Evolutionary conservation across 345 rosid species (phyloP).

Genomic region (Pseudoturritis turrita): DNA sequence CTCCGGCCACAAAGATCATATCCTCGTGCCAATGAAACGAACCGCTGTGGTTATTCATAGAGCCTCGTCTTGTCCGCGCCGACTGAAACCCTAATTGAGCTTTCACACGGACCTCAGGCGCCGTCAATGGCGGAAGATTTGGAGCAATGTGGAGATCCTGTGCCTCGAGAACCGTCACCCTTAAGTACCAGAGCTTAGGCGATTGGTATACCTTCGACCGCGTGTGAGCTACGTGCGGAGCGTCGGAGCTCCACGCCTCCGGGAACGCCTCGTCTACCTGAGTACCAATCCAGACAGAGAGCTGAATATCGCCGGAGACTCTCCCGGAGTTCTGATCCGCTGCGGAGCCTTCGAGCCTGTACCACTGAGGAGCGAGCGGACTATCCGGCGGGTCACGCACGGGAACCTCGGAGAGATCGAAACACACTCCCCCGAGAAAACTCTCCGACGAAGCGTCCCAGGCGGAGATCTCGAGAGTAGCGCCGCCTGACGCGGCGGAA

Average conservation of each 20-base stretch:
- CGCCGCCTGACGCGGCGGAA: conserved; percentile 36
- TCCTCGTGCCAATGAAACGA: conserved; percentile 93
- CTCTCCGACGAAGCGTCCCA: conserved; percentile 75
- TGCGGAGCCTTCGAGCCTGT: conserved; percentile 59
- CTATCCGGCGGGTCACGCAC: conserved; percentile 90
- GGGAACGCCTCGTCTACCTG: conserved; percentile 95
- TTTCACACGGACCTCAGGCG: conserved; percentile 78
- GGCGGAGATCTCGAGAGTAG: conserved; percentile 73
- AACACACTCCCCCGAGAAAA: conserved; percentile 85
- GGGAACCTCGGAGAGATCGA: conserved; percentile 81
- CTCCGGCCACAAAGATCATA: conserved; percentile 82
- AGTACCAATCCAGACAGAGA: conserved; percentile 92
- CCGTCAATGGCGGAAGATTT: conserved; percentile 77
- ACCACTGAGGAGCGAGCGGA: conserved; percentile 92
- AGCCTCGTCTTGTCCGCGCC: conserved; percentile 68
- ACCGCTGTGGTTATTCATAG: conserved; percentile 62
- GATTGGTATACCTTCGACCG: conserved; percentile 95
- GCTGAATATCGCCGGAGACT: conserved; percentile 82
- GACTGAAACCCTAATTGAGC: conserved; percentile 85
- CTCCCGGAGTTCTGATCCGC: conserved; percentile 37
- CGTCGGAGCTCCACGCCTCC: conserved; percentile 89
- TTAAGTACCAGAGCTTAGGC: conserved; percentile 90
- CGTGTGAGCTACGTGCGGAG: conserved; percentile 76
- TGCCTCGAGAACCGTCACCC: conserved; percentile 81
- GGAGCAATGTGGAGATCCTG: conserved; percentile 78